These are phyloP conservation scores for Periconia macrospinosa DNA, from an alignment of 2,329 filamentous ascomycete genomes.

Conservation along the genomic window DNA sequence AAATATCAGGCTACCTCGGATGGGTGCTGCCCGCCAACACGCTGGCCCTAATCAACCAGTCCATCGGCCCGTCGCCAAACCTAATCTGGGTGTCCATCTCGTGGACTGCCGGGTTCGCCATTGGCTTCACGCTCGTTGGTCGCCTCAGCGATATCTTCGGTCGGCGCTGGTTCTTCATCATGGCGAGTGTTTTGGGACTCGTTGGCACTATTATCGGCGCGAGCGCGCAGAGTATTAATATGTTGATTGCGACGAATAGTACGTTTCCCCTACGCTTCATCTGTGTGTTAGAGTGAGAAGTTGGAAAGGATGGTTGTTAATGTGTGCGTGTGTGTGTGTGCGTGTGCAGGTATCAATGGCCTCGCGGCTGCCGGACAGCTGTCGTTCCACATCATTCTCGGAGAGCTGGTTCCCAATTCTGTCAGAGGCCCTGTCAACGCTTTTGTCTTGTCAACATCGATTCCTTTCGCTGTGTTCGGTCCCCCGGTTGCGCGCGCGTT, in stretches of 20 bases:
- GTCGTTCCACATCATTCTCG: conserved; percentile 43
- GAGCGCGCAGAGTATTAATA: conserved; percentile 36
- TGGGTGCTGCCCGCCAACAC: conserved; percentile 36
- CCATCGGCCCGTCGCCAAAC: conserved; percentile 42
- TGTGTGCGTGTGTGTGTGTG: too few species aligned
- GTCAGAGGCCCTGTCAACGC: conserved; percentile 38
- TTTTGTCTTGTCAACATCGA: conserved; percentile 31
- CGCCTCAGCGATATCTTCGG: conserved; percentile 45
- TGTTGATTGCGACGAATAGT: conserved; percentile 22
- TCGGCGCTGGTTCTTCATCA: conserved; percentile 40
- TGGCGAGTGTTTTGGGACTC: conserved; percentile 34
- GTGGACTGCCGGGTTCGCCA: conserved; percentile 38
- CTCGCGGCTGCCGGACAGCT: conserved; percentile 43
- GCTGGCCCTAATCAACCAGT: conserved; percentile 38
- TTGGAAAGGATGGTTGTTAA: too few species aligned
- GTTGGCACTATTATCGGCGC: conserved; percentile 42
- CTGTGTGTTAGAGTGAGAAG: too few species aligned
- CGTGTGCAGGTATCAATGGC: conserved; percentile 31
- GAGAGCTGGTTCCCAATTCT: conserved; percentile 42
- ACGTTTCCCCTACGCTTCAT: too few species aligned
- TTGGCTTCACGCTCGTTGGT: conserved; percentile 43
- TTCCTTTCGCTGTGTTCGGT: conserved; percentile 36
- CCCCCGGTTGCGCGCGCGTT: conserved; percentile 33
- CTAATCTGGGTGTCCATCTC: conserved; percentile 43
- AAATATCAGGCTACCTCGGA: conserved; percentile 34